A percentile compares a stretch with the other conserved stretches of the same genome.
phyloP scores from a whole-genome alignment of 2,329 filamentous ascomycete genomes.

The Colletotrichum viniferum region DNA sequence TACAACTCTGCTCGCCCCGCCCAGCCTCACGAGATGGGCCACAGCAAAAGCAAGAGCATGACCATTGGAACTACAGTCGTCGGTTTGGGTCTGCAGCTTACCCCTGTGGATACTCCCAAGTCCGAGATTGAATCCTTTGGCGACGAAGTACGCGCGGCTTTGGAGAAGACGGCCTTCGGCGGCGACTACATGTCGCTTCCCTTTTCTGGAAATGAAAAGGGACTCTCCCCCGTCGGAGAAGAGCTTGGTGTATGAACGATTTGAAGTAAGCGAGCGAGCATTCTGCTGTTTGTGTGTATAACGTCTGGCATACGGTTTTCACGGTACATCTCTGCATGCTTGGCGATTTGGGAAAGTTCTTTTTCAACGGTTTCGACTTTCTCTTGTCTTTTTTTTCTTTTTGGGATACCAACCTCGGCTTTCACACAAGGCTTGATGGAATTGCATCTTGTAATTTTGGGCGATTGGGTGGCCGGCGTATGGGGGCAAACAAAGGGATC shows the following conservation, averaged over 20 bases:
- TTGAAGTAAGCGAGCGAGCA: conserved; percentile 14
- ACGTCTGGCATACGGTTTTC: neutral
- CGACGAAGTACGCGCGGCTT: conserved; percentile 7
- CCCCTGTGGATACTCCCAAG: conserved; percentile 41
- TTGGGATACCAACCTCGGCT: conserved; percentile 17
- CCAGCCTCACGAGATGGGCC: conserved; percentile 15
- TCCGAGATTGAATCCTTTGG: conserved; percentile 14
- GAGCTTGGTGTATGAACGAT: neutral
- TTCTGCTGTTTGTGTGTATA: conserved; percentile 3
- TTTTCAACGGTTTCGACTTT: neutral
- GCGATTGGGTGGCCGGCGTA: conserved; percentile 5
- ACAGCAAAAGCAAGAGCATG: conserved; percentile 41
- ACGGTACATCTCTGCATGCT: conserved; percentile 12
- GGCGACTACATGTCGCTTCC: conserved; percentile 17
- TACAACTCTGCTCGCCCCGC: conserved; percentile 24
- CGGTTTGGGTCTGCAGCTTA: conserved; percentile 43
- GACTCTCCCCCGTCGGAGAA: conserved; percentile 14
- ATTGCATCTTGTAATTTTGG: conserved; percentile 16
- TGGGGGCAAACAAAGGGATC: neutral
- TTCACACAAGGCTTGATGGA: neutral
- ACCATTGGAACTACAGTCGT: conserved; percentile 42
- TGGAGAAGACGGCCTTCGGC: conserved; percentile 1
- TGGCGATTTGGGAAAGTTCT: neutral
- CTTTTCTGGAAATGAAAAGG: neutral
- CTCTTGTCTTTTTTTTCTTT: neutral